Percentiles rank a stretch among this genome's conserved stretches.
phyloP scores from a whole-genome alignment of 2,329 filamentous ascomycete genomes.

The Fonsecaea erecta region DNA sequence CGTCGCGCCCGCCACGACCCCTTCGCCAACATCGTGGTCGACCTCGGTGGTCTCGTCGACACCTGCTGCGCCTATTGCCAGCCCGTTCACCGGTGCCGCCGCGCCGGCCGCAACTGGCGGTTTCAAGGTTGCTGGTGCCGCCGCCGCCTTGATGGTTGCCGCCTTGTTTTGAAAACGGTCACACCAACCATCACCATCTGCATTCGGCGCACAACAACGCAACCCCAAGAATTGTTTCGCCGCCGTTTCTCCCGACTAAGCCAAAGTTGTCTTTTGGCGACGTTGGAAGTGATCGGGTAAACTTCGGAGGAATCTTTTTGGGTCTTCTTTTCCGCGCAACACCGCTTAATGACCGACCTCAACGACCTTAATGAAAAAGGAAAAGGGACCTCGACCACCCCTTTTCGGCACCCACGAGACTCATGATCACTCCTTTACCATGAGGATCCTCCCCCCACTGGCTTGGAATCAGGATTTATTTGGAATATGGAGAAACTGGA shows the following conservation, averaged over 20 bases:
- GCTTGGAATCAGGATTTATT: slow-evolving; percentile 9
- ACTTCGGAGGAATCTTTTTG: no score
- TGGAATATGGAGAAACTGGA: no score
- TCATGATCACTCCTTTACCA: slow-evolving; percentile 32
- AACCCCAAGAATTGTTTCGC: no score
- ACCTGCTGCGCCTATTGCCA: slow-evolving; percentile 22
- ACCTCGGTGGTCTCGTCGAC: slow-evolving; percentile 21
- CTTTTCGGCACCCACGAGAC: slow-evolving; percentile 12
- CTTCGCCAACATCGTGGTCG: neutral
- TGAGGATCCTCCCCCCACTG: slow-evolving; percentile 24
- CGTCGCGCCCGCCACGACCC: slow-evolving; percentile 14
- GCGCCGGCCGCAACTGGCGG: slow-evolving; percentile 22
- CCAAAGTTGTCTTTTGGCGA: no score
- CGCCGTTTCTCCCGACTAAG: no score
- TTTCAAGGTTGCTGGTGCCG: slow-evolving; percentile 29
- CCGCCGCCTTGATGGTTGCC: slow-evolving; percentile 28
- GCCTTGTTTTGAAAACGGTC: slow-evolving; percentile 24
- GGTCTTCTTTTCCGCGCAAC: neutral
- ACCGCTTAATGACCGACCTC: neutral
- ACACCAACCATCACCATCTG: neutral
- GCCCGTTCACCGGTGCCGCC: slow-evolving; percentile 32
- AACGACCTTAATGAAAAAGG: slow-evolving; percentile 19
- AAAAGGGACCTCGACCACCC: slow-evolving; percentile 6
- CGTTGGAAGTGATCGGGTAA: no score
- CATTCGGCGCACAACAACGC: neutral